Evolutionary conservation across 768 basidiomycete species (phyloP).

Genomic region (Auricularia sp.): DNA sequence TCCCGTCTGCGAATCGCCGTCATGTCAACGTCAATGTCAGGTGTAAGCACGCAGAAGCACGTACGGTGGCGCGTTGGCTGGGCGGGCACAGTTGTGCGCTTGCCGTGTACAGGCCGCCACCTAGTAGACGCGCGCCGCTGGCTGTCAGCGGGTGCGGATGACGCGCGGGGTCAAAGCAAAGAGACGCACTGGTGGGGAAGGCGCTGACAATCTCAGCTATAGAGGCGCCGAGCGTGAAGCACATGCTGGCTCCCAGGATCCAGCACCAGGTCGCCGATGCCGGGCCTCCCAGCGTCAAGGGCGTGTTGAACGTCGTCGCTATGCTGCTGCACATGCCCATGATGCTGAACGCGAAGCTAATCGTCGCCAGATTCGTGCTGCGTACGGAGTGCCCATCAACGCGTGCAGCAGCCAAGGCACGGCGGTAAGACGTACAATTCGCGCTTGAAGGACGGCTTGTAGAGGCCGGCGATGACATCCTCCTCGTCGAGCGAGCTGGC

Average conservation of each 20-base stretch:
- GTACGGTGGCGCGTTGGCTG: slow-evolving; percentile 8
- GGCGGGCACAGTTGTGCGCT: slow-evolving; percentile 11
- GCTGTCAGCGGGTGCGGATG: background rate
- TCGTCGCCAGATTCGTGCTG: slow-evolving; percentile 20
- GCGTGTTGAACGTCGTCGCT: slow-evolving; percentile 31
- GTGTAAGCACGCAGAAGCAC: background rate
- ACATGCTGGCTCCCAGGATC: slow-evolving; percentile 23
- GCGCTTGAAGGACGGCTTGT: slow-evolving; percentile 60
- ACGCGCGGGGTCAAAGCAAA: background rate
- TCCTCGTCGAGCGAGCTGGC: background rate
- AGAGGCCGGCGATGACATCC: slow-evolving; percentile 2
- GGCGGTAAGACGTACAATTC: slow-evolving; percentile 43
- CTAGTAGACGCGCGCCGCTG: background rate
- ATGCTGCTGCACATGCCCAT: slow-evolving; percentile 19
- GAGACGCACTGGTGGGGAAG: slow-evolving; percentile 12
- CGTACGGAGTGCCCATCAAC: slow-evolving; percentile 18
- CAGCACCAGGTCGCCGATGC: slow-evolving; percentile 31
- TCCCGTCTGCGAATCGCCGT: slow-evolving; percentile 7
- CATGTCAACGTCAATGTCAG: background rate
- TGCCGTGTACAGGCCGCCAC: slow-evolving; percentile 16
- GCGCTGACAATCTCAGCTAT: slow-evolving; percentile 19
- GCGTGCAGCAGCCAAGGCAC: too few relatives aligned
- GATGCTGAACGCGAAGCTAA: slow-evolving; percentile 10
- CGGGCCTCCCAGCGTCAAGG: slow-evolving; percentile 27
- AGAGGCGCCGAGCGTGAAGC: slow-evolving; percentile 16